Base-by-base conservation (phyloP, 345 rosid species). In the Sapria himalayana region DNA sequence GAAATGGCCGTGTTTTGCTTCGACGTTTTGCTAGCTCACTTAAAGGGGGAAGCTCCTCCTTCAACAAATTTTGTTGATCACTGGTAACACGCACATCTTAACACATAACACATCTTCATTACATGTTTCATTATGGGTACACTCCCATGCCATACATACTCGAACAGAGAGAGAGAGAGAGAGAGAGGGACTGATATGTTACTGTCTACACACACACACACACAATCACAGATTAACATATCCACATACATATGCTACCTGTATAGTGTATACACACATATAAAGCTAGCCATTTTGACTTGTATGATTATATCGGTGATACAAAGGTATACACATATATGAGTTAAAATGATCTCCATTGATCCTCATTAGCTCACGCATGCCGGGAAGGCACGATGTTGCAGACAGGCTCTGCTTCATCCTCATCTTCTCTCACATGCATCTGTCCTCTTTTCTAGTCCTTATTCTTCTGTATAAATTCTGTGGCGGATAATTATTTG, bases 1-100 rank as follows among this genome's bases (percentile, higher is more conserved):
- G 99, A 89, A 44, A 89, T 89, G 99, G 99, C 72, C n/a, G 95
- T 79, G 5, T 89, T 74, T 57, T 89, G 99, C 68, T 89, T 89
- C 64, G 99, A 80, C 59, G 76, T 72, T 46, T 66, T 89, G 45
- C 71, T 89, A 45, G 73, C 95, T 64, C 86, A 89, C 72, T 89
- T 72, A 73, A 89, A 66, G 71, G 63, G 69, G 52, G 70, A 79
- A 58, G 81, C 79, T 22, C 49, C 79, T 57, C 92, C 95, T 14
- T 73, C 84, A 56, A 84, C 99, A 29, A 76, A 81, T 49, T 89
- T 89, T 56, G 84, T 69, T 1, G 93, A 72, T 25, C 93, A 71
- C 47, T 74, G 80, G 51, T 79, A 79, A 93, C 84, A 65, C 33
- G 48, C 36, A 46, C 49, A 19, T 18, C 42, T 5, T 40, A 41